A percentile compares a stretch with the other conserved stretches of the same genome.
phyloP scores from a whole-genome alignment of 306 rosid species.

The Vigna nakashimae region DNA sequence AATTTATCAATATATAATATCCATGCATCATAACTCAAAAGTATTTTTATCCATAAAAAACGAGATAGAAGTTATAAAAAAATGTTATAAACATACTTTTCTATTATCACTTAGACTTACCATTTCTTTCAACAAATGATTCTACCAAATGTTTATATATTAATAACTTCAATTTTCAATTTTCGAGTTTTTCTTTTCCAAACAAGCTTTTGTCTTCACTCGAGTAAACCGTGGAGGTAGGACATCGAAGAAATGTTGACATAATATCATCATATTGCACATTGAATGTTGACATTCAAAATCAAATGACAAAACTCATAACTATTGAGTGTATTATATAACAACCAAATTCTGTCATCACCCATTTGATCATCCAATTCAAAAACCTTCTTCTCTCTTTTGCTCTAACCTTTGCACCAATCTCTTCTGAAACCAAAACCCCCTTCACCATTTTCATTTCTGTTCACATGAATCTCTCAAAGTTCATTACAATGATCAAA shows the following conservation, averaged over 20 bases:
- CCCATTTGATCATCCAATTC: constrained; percentile 8
- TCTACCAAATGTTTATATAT: too few species aligned
- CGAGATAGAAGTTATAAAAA: too few species aligned
- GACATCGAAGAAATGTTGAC: constrained; percentile 65
- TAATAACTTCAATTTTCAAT: background rate
- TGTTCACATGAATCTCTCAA: constrained; percentile 22
- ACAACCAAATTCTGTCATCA: constrained; percentile 10
- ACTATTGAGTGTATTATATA: constrained; percentile 29
- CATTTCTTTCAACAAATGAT: too few species aligned
- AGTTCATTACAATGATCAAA: constrained; percentile 22
- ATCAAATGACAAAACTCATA: constrained; percentile 24
- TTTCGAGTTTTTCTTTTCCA: background rate
- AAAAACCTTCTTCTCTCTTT: background rate
- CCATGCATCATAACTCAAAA: background rate
- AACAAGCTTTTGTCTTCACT: background rate
- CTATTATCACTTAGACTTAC: too few species aligned
- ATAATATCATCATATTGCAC: constrained; percentile 44
- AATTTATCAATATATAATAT: too few species aligned
- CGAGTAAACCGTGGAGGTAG: background rate
- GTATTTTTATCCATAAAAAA: background rate
- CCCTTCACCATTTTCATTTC: constrained; percentile 5
- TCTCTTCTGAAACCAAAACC: constrained; percentile 11
- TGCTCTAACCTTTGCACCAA: background rate
- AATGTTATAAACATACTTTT: too few species aligned
- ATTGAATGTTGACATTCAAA: constrained; percentile 55